phyloP scores from a whole-genome alignment of 495 filamentous ascomycete genomes.

The Rostrohypoxylon terebratum region DNA sequence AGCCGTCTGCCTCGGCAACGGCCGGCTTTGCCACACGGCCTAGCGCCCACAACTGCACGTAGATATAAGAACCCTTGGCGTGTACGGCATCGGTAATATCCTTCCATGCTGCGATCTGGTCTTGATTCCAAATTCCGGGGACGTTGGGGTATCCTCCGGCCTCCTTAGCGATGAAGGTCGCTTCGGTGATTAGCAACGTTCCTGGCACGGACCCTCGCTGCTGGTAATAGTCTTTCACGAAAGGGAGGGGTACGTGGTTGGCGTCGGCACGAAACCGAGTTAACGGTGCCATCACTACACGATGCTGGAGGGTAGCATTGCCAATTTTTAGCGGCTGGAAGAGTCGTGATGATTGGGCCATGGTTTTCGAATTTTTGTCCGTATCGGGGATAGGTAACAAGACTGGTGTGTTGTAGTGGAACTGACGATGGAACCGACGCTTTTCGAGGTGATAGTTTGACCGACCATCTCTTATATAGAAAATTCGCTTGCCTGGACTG shows the following conservation, averaged over 20 bases:
- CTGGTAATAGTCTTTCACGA: conserved; percentile 66
- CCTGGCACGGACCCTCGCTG: conserved; percentile 69
- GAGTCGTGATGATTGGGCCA: conserved; percentile 37
- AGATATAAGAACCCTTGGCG: conserved; percentile 69
- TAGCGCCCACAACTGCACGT: conserved; percentile 68
- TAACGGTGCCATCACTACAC: conserved; percentile 59
- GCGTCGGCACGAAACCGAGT: conserved; percentile 60
- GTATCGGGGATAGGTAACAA: conserved; percentile 3
- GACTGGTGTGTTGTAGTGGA: background rate
- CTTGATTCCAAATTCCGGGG: conserved; percentile 68
- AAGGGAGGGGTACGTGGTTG: conserved; percentile 61
- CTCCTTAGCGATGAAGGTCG: conserved; percentile 56
- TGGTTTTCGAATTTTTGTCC: background rate
- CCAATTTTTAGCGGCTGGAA: conserved; percentile 60
- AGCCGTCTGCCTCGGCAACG: conserved; percentile 51
- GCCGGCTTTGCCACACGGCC: conserved; percentile 51
- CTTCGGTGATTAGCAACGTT: conserved; percentile 73
- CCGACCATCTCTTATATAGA: conserved; percentile 15
- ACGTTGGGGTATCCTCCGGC: conserved; percentile 56
- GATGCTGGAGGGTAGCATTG: conserved; percentile 53
- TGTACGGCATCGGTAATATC: conserved; percentile 71
- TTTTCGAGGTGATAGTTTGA: background rate
- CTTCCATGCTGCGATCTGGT: conserved; percentile 70
- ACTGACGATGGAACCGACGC: background rate
- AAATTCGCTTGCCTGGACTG: conserved; percentile 63